Evolutionary conservation across 2,329 filamentous ascomycete genomes (phyloP).

Genomic region (Cercospora zeina): DNA sequence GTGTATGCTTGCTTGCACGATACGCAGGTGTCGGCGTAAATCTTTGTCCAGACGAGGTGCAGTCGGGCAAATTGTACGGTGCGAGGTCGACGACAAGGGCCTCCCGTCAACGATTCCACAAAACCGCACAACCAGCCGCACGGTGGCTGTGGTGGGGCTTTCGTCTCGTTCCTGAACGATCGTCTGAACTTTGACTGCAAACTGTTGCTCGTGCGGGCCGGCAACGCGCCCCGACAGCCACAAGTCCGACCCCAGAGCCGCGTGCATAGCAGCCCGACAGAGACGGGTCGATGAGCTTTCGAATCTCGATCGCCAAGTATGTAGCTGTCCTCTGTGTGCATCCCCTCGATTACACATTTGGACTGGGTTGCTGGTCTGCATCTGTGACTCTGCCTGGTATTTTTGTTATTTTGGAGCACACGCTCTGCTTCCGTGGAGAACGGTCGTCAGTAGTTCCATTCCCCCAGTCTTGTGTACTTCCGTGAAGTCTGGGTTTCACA

Average conservation of each 20-base stretch:
- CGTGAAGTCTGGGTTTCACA: background rate
- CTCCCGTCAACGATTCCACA: background rate
- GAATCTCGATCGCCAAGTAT: slow-evolving; percentile 9
- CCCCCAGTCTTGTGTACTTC: background rate
- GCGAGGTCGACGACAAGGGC: background rate
- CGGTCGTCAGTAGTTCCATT: no score
- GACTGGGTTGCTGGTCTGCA: background rate
- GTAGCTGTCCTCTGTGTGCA: background rate
- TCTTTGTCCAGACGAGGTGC: slow-evolving; percentile 5
- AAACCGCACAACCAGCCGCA: background rate
- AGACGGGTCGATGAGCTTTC: slow-evolving; percentile 7
- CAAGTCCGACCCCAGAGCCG: slow-evolving; percentile 16
- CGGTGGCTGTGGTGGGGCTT: slow-evolving; percentile 8
- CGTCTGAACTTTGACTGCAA: slow-evolving; percentile 7
- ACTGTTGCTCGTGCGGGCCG: slow-evolving; percentile 12
- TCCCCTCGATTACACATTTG: background rate
- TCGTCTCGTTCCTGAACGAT: slow-evolving; percentile 18
- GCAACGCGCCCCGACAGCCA: slow-evolving; percentile 14
- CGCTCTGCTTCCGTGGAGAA: background rate
- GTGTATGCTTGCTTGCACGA: background rate
- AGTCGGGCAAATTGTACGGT: background rate
- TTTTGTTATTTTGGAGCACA: background rate
- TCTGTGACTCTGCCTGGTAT: background rate
- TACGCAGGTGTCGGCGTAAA: background rate
- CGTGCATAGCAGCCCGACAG: slow-evolving; percentile 17